These are phyloP conservation scores for Thuja plicata DNA, from an alignment of 83 land plant genomes.

Conservation along the genomic window DNA sequence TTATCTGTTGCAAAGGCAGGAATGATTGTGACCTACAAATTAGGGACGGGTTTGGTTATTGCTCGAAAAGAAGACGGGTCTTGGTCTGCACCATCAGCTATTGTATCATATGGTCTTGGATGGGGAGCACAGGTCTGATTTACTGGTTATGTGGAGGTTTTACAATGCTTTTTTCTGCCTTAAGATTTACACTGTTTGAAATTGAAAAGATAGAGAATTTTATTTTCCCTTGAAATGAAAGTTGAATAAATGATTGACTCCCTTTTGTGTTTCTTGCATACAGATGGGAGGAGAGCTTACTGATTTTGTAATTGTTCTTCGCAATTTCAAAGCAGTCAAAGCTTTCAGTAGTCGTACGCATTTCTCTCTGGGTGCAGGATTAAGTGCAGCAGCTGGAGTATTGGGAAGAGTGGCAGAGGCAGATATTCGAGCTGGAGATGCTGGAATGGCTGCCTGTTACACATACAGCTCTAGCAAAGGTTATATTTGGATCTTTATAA, in stretches of 20 bases:
- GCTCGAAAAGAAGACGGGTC: constrained; percentile 77
- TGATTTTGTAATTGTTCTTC: constrained; percentile 90
- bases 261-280: not conserved
- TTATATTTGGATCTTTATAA: constrained; percentile 8
- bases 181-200: not conserved
- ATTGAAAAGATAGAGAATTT: not conserved
- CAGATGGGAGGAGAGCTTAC: constrained; percentile 94
- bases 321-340: constrained; percentile 75
- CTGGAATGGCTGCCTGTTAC: constrained; percentile 91
- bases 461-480: constrained; percentile 99
- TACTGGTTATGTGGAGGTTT: not conserved
- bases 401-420: constrained; percentile 90
- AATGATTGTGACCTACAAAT: constrained; percentile 71
- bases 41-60: constrained; percentile 93
- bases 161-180: not conserved
- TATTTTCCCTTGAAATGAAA: not conserved
- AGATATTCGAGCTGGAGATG: constrained; percentile 91
- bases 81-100: constrained; percentile 97
- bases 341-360: constrained; percentile 89
- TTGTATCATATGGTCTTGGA: constrained; percentile 81
- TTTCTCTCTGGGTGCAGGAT: constrained; percentile 89
- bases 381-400: constrained; percentile 94
- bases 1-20: constrained; percentile 88
- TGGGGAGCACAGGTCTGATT: constrained; percentile 94
- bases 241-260: not conserved